Percentiles rank a stretch among this genome's conserved stretches.
Evolutionary conservation across 257 asterid species (phyloP).

Genomic region (Apocynum venetum): DNA sequence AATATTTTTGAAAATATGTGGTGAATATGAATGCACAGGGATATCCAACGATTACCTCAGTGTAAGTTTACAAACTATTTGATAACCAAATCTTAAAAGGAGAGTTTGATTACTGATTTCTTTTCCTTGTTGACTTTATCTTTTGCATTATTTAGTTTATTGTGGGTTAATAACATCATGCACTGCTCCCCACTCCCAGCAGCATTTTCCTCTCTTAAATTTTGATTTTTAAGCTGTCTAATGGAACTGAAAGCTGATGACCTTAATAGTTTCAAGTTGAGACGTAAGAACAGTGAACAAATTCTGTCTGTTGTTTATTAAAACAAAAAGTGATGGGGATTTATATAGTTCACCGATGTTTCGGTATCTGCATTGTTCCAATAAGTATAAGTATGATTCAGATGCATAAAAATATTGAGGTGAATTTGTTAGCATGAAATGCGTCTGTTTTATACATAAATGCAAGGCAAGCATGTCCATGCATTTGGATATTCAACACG

Average conservation of each 20-base stretch:
- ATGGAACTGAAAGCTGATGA: not conserved
- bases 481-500: too few relatives aligned
- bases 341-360: not conserved
- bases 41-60: constrained; percentile 72
- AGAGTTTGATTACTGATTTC: not conserved
- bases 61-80: constrained; percentile 36
- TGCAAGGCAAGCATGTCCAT: too few relatives aligned
- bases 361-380: too few relatives aligned
- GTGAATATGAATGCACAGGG: constrained; percentile 87
- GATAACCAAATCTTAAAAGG: not conserved
- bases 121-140: not conserved
- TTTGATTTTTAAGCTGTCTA: not conserved
- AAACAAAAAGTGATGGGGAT: not conserved
- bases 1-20: constrained; percentile 76
- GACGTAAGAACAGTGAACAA: not conserved
- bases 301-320: too few relatives aligned
- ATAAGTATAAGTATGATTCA: too few relatives aligned
- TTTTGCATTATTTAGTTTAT: not conserved
- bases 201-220: not conserved
- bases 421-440: too few relatives aligned
- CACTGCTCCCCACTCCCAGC: not conserved
- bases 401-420: too few relatives aligned
- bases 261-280: not conserved
- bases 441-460: too few relatives aligned
- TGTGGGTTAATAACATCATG: not conserved